Evolutionary conservation across 306 rosid species (phyloP).

Genomic region (Dalbergia cochinchinensis): DNA sequence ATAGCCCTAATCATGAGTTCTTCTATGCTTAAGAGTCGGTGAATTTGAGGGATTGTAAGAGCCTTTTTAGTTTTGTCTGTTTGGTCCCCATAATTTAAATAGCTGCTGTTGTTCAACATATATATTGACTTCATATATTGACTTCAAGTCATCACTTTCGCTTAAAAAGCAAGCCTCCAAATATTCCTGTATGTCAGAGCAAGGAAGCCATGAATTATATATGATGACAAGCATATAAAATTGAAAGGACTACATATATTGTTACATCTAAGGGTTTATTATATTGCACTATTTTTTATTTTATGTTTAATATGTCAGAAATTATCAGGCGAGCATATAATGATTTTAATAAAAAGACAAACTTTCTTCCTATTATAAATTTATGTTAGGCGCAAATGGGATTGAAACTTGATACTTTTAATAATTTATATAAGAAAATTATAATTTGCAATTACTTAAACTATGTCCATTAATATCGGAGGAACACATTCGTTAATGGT

Average conservation of each 20-base stretch:
- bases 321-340: too few relatives aligned
- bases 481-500: too few relatives aligned
- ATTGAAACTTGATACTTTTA: too few relatives aligned
- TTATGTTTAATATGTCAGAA: too few relatives aligned
- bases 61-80: neutral
- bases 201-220: neutral
- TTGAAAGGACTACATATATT: too few relatives aligned
- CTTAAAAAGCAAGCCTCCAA: neutral
- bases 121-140: neutral
- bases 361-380: too few relatives aligned
- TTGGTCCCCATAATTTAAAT: neutral
- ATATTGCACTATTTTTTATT: too few relatives aligned
- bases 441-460: too few relatives aligned
- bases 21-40: neutral
- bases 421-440: too few relatives aligned
- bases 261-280: neutral
- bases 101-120: neutral
- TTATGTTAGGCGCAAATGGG: too few relatives aligned
- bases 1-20: conserved; percentile 51
- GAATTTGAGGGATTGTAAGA: neutral
- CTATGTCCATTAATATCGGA: too few relatives aligned
- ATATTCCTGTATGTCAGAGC: neutral
- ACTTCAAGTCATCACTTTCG: neutral
- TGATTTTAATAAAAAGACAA: too few relatives aligned
- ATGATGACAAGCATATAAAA: neutral